These are phyloP conservation scores for Peronospora farinosa DNA, from an alignment of 352 stramenopile species.

Conservation along the genomic window DNA sequence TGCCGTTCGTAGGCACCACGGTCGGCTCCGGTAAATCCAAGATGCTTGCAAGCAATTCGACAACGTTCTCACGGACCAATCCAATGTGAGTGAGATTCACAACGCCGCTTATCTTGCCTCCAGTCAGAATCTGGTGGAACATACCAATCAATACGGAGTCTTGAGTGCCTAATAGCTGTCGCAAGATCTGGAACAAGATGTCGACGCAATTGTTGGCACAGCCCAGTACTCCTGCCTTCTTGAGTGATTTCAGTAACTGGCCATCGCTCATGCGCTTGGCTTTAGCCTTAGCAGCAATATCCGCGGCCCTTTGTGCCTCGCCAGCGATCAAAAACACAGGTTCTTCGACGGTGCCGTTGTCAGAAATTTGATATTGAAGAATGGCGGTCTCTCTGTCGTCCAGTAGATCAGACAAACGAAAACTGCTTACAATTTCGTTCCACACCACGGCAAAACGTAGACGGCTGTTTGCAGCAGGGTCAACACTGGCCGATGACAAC, in stretches of 20 bases:
- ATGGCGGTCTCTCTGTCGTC: conserved; percentile 84
- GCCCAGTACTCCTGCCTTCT: conserved; percentile 63
- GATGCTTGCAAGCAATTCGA: conserved; percentile 78
- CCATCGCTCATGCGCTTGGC: conserved; percentile 50
- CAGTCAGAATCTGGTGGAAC: conserved; percentile 61
- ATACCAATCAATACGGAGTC: conserved; percentile 58
- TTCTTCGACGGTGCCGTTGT: conserved; percentile 72
- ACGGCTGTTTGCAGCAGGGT: conserved; percentile 68
- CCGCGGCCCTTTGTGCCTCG: conserved; percentile 58
- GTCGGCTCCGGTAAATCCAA: conserved; percentile 76
- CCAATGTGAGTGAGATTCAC: conserved; percentile 73
- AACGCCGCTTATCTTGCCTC: conserved; percentile 38
- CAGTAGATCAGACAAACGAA: conserved; percentile 78
- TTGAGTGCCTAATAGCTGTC: conserved; percentile 64
- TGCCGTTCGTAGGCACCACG: conserved; percentile 43
- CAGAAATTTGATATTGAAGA: conserved; percentile 85
- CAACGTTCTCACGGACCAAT: conserved; percentile 75
- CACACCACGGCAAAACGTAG: conserved; percentile 84
- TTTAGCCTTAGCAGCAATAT: conserved; percentile 61
- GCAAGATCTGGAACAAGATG: conserved; percentile 76
- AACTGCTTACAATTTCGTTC: conserved; percentile 88
- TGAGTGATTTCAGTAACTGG: conserved; percentile 60
- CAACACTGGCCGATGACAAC: conserved; percentile 44
- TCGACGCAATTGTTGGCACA: conserved; percentile 76
- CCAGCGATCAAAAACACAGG: conserved; percentile 85